Base-by-base conservation (phyloP, 768 basidiomycete species). In the Hydnomerulius pinastri region DNA sequence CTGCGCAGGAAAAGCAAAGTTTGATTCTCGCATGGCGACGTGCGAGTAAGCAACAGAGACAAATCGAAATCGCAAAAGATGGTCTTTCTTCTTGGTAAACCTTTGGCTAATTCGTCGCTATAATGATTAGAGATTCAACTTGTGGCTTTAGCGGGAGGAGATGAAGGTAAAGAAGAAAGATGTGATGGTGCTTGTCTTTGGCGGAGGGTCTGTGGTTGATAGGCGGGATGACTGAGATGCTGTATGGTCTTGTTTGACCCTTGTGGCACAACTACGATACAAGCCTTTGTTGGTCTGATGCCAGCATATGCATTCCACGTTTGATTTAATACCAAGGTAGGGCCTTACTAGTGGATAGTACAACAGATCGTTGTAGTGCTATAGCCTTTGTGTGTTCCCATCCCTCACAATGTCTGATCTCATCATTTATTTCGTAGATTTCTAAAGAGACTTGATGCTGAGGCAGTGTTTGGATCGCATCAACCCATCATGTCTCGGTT, bases 1-100 rank as follows among this genome's bases (percentile, higher is more conserved):
- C 78, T 95, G 93, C 39, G 85, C 84, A 15, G 94, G 92, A 75
- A 95, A 96, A 17, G 86, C 87, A 73, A 93, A 95, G 78, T 95
- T 97, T 61, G 90, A 88, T 69, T 97, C 94, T 57, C 95, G 84
- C 95, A 97, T 97, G 45, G 44, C 51, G 53, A 50, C 52, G 59
- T 57, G 57, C 56, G 56, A 61, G 66, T 33, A 35, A 43, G 32
- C 39, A 33, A 50, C 28, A 21, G 35, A 46, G 45, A 56, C 53
- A 48, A 60, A 56, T 53, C 54, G 35, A 57, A 56, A 63, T 56
- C 56, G 40, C 45, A 42, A 51, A 46, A 46, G 32, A 52, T 18
- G 29, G 24, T 51, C 36, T 30, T 30, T 44, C 48, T 40, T 46
- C 36, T 27, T 28, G 23, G 23, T 17, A 41, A 42, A 41, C 29